Conservation (phyloP, 768 basidiomycete species). For the Boletus huronensis region DNA sequence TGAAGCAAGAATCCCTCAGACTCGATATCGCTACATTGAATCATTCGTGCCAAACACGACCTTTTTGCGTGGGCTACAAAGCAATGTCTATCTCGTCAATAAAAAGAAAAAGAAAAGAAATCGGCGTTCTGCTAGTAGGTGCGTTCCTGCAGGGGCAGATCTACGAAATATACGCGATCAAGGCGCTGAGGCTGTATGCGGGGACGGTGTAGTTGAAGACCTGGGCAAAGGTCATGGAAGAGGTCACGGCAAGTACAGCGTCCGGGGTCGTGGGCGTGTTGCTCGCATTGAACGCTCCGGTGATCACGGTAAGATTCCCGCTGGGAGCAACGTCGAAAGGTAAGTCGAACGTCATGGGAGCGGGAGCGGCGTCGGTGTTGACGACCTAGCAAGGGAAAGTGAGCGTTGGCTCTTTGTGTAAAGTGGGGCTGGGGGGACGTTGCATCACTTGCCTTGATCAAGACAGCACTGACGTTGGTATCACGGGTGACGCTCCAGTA, state of each 20-base stretch:
- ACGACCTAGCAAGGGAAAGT: slow-evolving; percentile 39
- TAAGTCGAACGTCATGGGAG: slow-evolving; percentile 45
- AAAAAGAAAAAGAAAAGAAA: too few species aligned
- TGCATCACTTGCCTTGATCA: slow-evolving; percentile 48
- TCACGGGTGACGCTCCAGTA: slow-evolving; percentile 56
- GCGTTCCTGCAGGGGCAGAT: background rate
- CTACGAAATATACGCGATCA: background rate
- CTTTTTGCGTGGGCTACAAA: background rate
- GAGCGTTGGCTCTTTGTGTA: background rate
- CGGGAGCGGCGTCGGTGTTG: slow-evolving; percentile 42
- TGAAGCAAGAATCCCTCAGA: too few species aligned
- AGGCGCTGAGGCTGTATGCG: slow-evolving; percentile 37
- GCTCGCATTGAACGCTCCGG: slow-evolving; percentile 45
- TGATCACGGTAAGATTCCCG: slow-evolving; percentile 47
- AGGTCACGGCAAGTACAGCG: slow-evolving; percentile 9
- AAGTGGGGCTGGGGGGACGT: background rate
- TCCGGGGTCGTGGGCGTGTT: slow-evolving; percentile 46
- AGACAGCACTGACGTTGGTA: slow-evolving; percentile 30
- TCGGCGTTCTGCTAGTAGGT: background rate
- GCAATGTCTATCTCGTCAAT: background rate
- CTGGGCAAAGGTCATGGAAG: slow-evolving; percentile 44
- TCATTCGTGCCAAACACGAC: too few species aligned
- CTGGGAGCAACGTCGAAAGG: slow-evolving; percentile 47
- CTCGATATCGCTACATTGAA: too few species aligned
- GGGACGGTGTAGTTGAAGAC: slow-evolving; percentile 54